phyloP scores from a whole-genome alignment of 257 asterid genomes.

The Eustoma russellianum region DNA sequence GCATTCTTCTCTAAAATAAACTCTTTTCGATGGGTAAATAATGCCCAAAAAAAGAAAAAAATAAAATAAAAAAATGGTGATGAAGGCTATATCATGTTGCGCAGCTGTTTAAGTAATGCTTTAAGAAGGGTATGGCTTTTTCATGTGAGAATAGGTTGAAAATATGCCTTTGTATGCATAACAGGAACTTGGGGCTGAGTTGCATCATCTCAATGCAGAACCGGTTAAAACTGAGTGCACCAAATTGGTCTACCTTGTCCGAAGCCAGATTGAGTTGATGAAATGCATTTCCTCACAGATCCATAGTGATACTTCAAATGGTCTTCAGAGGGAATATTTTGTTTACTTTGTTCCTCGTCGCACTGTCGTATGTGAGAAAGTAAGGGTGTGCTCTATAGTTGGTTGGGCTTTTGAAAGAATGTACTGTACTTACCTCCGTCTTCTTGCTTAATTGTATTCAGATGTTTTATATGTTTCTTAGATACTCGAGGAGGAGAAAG shows the following conservation, averaged over 20 bases:
- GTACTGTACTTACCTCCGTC: neutral
- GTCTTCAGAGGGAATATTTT: slow-evolving; percentile 75
- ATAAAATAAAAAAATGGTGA: too few species aligned
- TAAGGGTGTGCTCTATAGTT: slow-evolving; percentile 14
- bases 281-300: slow-evolving; percentile 69
- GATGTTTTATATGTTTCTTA: slow-evolving; percentile 15
- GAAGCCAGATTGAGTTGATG: slow-evolving; percentile 70
- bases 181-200: slow-evolving; percentile 89
- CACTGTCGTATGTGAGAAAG: slow-evolving; percentile 87
- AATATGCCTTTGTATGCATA: slow-evolving; percentile 6
- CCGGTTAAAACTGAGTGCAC: slow-evolving; percentile 80
- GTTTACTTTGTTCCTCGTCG: slow-evolving; percentile 97
- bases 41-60: too few species aligned
- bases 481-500: slow-evolving; percentile 94
- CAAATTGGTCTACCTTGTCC: slow-evolving; percentile 77
- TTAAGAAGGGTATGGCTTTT: neutral
- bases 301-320: slow-evolving; percentile 72
- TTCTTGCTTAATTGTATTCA: neutral
- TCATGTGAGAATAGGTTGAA: neutral
- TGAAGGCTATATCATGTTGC: too few species aligned
- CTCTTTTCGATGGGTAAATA: too few species aligned
- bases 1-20: too few species aligned
- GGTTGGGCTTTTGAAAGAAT: neutral
- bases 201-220: slow-evolving; percentile 76
- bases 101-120: neutral